Percentiles rank a stretch among this genome's conserved stretches.
Conservation (phyloP, 306 rosid genomes). For the Trifolium repens region DNA sequence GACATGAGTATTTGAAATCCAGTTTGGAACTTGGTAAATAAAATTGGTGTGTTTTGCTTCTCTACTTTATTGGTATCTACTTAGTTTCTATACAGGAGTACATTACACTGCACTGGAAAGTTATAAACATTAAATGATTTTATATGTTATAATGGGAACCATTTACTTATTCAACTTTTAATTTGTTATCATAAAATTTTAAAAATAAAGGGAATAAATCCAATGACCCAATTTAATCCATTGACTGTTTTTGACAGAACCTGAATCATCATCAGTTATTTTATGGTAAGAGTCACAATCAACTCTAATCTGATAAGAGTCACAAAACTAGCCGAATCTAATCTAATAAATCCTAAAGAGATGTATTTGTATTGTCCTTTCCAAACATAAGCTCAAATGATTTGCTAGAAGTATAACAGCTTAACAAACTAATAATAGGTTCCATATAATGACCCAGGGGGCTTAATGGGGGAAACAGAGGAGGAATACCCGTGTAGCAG, state of each 20-base stretch:
- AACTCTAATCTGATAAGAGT: background rate
- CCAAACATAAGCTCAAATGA: constrained; percentile 3
- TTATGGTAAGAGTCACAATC: background rate
- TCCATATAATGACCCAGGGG: background rate
- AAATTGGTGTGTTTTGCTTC: background rate
- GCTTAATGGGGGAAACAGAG: background rate
- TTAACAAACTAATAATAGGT: background rate
- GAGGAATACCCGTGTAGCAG: background rate
- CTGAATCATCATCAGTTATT: background rate
- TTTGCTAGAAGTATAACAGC: constrained; percentile 1
- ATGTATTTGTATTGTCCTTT: background rate
- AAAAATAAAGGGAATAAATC: background rate
- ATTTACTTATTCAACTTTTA: background rate
- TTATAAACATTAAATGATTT: background rate
- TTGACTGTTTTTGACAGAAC: background rate
- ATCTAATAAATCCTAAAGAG: background rate
- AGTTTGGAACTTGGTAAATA: background rate
- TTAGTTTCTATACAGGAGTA: background rate
- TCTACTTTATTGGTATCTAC: background rate
- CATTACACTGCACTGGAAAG: background rate
- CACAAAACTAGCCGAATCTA: background rate
- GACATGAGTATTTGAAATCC: background rate
- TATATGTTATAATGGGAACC: no score
- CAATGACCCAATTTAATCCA: background rate
- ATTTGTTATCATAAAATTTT: background rate